These are phyloP conservation scores for Misopates orontium DNA, from an alignment of 257 asterid genomes.

Conservation along the genomic window DNA sequence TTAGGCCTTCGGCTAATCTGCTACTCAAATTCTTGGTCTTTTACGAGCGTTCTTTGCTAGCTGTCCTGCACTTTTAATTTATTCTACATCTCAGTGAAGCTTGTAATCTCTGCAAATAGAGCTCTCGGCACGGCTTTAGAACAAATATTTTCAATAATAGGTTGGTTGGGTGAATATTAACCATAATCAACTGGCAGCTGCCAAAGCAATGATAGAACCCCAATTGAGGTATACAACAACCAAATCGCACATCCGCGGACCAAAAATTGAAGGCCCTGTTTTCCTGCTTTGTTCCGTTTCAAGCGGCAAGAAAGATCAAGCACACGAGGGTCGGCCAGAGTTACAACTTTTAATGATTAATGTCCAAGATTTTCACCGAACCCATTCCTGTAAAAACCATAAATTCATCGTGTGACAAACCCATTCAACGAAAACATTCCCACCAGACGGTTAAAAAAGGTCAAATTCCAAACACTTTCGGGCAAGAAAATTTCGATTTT, in stretches of 20 bases:
- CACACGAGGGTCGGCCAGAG: slow-evolving; percentile 55
- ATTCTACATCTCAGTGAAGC: slow-evolving; percentile 8
- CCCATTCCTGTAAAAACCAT: slow-evolving; percentile 43
- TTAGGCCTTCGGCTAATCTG: neutral
- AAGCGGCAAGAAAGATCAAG: slow-evolving; percentile 31
- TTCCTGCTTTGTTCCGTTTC: slow-evolving; percentile 41
- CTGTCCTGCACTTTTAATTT: neutral
- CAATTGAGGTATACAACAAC: slow-evolving; percentile 32
- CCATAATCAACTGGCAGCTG: slow-evolving; percentile 62
- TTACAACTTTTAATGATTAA: slow-evolving; percentile 43
- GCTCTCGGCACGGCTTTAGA: slow-evolving; percentile 18
- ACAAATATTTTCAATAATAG: slow-evolving; percentile 21
- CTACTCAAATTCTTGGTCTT: slow-evolving; percentile 2
- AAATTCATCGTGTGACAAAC: slow-evolving; percentile 1
- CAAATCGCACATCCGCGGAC: slow-evolving; percentile 26
- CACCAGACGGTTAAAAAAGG: neutral
- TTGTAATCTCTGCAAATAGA: slow-evolving; percentile 31
- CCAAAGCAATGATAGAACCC: slow-evolving; percentile 48
- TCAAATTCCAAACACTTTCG: no score
- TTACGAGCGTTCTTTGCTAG: neutral
- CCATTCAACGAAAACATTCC: slow-evolving; percentile 22
- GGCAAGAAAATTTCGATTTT: no score
- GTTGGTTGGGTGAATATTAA: slow-evolving; percentile 35
- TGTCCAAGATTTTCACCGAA: slow-evolving; percentile 51
- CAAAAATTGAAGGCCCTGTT: slow-evolving; percentile 31